phyloP scores from a whole-genome alignment of 768 basidiomycete genomes.

The Podaxis sp. region DNA sequence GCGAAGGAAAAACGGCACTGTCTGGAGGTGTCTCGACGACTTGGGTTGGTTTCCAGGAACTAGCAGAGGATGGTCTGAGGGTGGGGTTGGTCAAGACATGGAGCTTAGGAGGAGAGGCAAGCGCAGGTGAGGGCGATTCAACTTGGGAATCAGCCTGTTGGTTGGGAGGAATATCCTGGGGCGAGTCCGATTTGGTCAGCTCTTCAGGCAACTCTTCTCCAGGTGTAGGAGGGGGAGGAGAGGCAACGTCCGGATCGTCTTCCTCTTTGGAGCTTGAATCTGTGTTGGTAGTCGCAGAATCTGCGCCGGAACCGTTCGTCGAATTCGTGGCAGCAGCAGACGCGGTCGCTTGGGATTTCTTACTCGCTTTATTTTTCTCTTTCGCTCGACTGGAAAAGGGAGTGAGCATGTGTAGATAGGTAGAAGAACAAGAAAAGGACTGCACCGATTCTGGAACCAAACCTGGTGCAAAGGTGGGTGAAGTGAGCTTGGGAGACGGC shows the following conservation, averaged over 20 bases:
- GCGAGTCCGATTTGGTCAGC: not conserved
- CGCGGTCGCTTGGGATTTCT: slow-evolving; percentile 27
- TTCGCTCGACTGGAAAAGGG: slow-evolving; percentile 65
- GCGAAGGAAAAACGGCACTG: slow-evolving; percentile 30
- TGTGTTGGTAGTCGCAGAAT: slow-evolving; percentile 10
- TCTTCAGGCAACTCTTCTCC: slow-evolving; percentile 16
- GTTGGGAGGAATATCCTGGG: not conserved
- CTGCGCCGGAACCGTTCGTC: slow-evolving; percentile 17
- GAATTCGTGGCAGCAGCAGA: slow-evolving; percentile 19
- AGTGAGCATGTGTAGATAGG: slow-evolving; percentile 11
- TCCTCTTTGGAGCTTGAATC: slow-evolving; percentile 8
- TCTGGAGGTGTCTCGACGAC: slow-evolving; percentile 35
- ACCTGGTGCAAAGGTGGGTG: slow-evolving; percentile 48
- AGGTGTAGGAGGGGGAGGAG: slow-evolving; percentile 5
- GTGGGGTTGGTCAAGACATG: slow-evolving; percentile 35
- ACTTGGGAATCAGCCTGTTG: slow-evolving; percentile 12
- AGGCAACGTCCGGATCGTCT: slow-evolving; percentile 4
- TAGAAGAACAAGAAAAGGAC: slow-evolving; percentile 8
- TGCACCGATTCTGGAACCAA: slow-evolving; percentile 86
- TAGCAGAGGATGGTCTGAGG: slow-evolving; percentile 15
- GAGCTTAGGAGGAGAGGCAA: slow-evolving; percentile 38
- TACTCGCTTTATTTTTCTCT: slow-evolving; percentile 68
- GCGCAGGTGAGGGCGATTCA: slow-evolving; percentile 27
- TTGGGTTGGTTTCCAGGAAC: slow-evolving; percentile 28
- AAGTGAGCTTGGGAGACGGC: slow-evolving; percentile 10